Evolutionary conservation across 345 rosid genomes (phyloP).

Genomic region (Melaleuca quinquenervia): DNA sequence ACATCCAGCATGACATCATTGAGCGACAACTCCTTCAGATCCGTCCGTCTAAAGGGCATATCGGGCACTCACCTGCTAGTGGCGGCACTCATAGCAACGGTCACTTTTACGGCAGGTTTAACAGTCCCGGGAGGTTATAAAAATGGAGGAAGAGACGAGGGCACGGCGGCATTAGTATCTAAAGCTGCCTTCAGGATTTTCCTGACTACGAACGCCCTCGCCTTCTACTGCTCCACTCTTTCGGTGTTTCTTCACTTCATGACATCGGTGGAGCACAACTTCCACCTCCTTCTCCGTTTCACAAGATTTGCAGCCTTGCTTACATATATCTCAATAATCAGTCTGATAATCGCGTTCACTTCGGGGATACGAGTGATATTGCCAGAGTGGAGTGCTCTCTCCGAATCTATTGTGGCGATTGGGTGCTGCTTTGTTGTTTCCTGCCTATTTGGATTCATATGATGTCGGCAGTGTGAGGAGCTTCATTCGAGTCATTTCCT

Average conservation of each 20-base stretch:
- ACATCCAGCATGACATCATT: neutral
- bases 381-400: neutral
- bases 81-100: neutral
- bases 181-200: neutral
- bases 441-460: neutral
- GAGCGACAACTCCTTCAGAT: neutral
- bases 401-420: neutral
- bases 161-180: neutral
- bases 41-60: neutral
- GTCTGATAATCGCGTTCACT: neutral
- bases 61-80: neutral
- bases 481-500: neutral
- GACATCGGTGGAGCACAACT: neutral
- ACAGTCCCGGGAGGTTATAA: neutral
- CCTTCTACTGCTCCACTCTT: constrained; percentile 1
- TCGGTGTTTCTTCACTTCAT: constrained; percentile 1
- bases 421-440: neutral
- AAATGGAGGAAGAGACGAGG: neutral
- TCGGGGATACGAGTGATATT: neutral
- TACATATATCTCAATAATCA: neutral
- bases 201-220: neutral
- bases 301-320: neutral
- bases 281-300: constrained; percentile 1
- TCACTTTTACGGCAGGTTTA: neutral
- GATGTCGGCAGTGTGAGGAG: neutral